Evolutionary conservation across 2,329 filamentous ascomycete genomes (phyloP), one percentile per base, ranked within the genome.

Genomic region (Catunica adiposa): DNA sequence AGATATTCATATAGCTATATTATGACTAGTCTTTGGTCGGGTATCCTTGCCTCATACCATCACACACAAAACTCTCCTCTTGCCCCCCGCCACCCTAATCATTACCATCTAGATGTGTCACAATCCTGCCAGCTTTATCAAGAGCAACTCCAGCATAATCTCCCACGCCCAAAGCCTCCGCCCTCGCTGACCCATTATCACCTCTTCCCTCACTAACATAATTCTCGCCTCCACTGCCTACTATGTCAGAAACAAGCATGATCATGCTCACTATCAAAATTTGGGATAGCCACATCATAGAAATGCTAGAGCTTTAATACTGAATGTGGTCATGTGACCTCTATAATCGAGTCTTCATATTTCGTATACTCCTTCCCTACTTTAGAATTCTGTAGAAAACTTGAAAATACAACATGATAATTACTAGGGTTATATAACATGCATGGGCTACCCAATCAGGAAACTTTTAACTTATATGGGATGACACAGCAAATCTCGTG

Each of bases 241-340:
- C 65, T 66, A 68, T 31, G 73, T 78, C 23, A 74, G 69, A 5
- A 73, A 76, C 59, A 66, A 69, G 38, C n/a, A 68, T 77, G 6
- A 74, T 77, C 61, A 68, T 74, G 38, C 66, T 79, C 23, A 75
- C 76, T 2, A 74, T 74, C 14, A 75, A 75, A 1, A 67, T 79
- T 26, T 79, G 74, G 75, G 74, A 76, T 62, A 73, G 69, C 53
- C 71, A 73, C 51, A 72, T 79, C 5, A 69, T 76, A 76, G 62
- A 76, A 79, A 64, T 74, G 79, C 59, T 71, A 73, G 17, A 65
- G 76, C 59, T 65, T 73, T 17, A 66, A n/a, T n/a, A n/a, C n/a
- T n/a, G n/a, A n/a, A n/a, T n/a, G n/a, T n/a, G n/a, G n/a, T n/a
- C n/a, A n/a, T n/a, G n/a, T n/a, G 6, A 38, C n/a, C 37, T 38